Conservation (phyloP, 306 rosid genomes). For the Dalbergia cochinchinensis region DNA sequence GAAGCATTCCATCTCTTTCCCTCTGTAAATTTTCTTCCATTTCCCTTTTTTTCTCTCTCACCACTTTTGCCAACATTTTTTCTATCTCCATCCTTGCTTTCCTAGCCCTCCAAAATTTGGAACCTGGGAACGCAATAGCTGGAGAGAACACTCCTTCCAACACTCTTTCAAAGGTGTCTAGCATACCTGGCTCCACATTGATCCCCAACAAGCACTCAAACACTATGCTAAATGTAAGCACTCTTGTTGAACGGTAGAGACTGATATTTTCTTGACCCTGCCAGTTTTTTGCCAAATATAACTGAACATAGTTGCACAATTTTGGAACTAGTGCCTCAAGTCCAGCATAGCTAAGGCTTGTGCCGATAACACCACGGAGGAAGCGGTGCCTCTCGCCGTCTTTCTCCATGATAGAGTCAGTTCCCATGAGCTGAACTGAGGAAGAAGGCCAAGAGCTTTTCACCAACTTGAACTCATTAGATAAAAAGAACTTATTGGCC, state of each 20-base stretch:
- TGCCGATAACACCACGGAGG: constrained; percentile 63
- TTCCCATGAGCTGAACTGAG: constrained; percentile 88
- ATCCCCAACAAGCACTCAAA: constrained; percentile 84
- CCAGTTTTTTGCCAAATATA: constrained; percentile 62
- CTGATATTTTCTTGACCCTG: constrained; percentile 53
- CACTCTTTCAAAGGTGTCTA: constrained; percentile 74
- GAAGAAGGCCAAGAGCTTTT: constrained; percentile 90
- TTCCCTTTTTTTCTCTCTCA: constrained; percentile 71
- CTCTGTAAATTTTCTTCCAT: constrained; percentile 54
- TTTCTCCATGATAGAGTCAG: constrained; percentile 78
- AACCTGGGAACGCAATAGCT: constrained; percentile 59
- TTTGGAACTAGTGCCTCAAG: constrained; percentile 69
- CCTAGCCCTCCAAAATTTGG: constrained; percentile 73
- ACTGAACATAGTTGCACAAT: constrained; percentile 55
- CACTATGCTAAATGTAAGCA: constrained; percentile 63
- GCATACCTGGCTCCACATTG: constrained; percentile 61
- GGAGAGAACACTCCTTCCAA: constrained; percentile 76
- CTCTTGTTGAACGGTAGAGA: constrained; percentile 65
- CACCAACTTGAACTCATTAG: constrained; percentile 88
- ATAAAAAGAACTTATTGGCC: constrained; percentile 70
- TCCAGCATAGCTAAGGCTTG: constrained; percentile 61
- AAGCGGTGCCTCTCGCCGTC: constrained; percentile 69
- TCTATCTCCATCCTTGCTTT: constrained; percentile 76
- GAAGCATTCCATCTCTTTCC: constrained; percentile 55
- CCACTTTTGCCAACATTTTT: constrained; percentile 58